A percentile compares a stretch with the other conserved stretches of the same genome.
Evolutionary conservation across 176 grass and related monocot genomes (phyloP).

Genomic region (Aechmea fasciata): DNA sequence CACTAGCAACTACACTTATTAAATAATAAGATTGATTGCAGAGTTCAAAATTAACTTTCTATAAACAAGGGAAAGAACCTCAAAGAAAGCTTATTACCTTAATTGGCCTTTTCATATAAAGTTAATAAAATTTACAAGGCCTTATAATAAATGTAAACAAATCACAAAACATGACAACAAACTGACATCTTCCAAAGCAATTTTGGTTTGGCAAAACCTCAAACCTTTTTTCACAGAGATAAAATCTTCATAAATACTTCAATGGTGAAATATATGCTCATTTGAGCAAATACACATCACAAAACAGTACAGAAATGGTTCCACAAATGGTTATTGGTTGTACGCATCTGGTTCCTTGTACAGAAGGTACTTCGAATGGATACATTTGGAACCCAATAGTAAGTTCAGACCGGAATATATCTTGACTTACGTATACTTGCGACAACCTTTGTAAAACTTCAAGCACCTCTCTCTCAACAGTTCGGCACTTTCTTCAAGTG

Average conservation of each 20-base stretch:
- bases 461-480: conserved; percentile 80
- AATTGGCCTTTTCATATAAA: not conserved
- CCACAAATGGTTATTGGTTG: not conserved
- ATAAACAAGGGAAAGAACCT: not conserved
- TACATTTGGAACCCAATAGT: not conserved
- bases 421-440: conserved; percentile 92
- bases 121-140: not conserved
- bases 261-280: not conserved
- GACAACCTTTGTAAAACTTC: conserved; percentile 98
- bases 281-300: not conserved
- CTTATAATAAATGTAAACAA: not conserved
- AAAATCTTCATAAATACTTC: not conserved
- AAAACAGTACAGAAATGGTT: not conserved
- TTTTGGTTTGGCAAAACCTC: not conserved
- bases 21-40: not conserved
- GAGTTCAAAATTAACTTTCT: not conserved
- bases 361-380: not conserved
- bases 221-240: not conserved
- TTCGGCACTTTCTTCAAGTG: conserved; percentile 86
- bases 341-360: not conserved
- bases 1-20: not conserved
- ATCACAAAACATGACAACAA: not conserved
- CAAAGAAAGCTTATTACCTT: not conserved
- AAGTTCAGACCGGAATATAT: not conserved
- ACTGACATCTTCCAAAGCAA: not conserved